Evolutionary conservation across 306 rosid species (phyloP), one percentile per base, ranked within the genome.

Genomic region (Benincasa hispida): DNA sequence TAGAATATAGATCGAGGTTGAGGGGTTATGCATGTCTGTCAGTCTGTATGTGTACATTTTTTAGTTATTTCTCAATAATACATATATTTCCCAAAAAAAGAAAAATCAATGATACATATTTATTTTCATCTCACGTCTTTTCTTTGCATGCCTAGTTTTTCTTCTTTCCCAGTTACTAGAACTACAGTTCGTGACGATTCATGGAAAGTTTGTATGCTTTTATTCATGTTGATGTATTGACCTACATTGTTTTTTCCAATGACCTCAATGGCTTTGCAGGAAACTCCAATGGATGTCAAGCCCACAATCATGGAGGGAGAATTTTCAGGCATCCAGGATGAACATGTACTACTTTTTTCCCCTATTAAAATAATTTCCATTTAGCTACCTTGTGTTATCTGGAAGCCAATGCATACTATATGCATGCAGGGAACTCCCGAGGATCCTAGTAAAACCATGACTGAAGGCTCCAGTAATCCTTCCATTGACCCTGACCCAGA

Each of bases 281-380:
- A 86, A 79, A 81, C 88, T 35, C 85, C 87, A 79, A 48, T 86
- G 69, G 97, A 93, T 76, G 84, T 86, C 83, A 93, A 93, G 84
- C 98, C 97, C 19, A 70, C 83, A 75, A 74, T 86, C 74, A 81
- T 75, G 53, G 91, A 87, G 78, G 82, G 82, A 70, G 90, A 86
- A 76, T 82, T 85, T 76, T 84, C 82, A 12, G 80, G 81, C 76
- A 77, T 84, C 84, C 91, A 76, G 81, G 88, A 88, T 66, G 88
- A 87, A 81, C 88, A 72, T 66, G 98, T 93, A 87, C 74, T 72
- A 56, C 70, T 51, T 54, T 34, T 62, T 34, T 0, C 21, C 37
- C 25, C 28, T 74, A 53, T 75, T 77, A 34, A 69, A 68, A 66
- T 76, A 59, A 55, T 67, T 83, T 78, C 76, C 17, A 65, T 66